A percentile compares a stretch with the other conserved stretches of the same genome.
Evolutionary conservation across 129 eudicot genomes (phyloP).

Genomic region (Helichrysum umbraculigerum): DNA sequence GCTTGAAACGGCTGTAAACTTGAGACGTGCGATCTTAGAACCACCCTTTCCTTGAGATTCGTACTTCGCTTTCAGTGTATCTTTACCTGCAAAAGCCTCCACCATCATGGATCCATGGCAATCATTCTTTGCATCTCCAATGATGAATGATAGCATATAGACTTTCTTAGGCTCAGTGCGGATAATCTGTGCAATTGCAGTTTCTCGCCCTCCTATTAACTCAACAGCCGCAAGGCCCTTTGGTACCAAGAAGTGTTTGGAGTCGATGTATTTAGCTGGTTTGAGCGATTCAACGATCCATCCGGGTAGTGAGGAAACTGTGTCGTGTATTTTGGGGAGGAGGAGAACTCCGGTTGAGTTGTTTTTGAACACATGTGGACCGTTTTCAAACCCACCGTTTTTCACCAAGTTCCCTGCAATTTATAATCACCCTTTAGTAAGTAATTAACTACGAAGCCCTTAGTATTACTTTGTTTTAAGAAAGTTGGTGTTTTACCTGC

Average conservation of each 20-base stretch:
- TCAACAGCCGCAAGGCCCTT: slow-evolving; percentile 60
- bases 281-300: slow-evolving; percentile 80
- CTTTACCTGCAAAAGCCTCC: slow-evolving; percentile 67
- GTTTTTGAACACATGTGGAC: slow-evolving; percentile 67
- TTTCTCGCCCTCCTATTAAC: slow-evolving; percentile 72
- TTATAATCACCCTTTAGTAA: not conserved
- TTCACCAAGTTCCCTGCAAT: slow-evolving; percentile 60
- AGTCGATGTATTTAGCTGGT: slow-evolving; percentile 69
- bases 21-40: slow-evolving; percentile 32
- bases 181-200: slow-evolving; percentile 59
- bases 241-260: slow-evolving; percentile 64
- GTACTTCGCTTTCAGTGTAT: slow-evolving; percentile 40
- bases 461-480: no score
- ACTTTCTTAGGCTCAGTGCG: slow-evolving; percentile 47
- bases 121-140: slow-evolving; percentile 67
- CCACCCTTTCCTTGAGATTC: slow-evolving; percentile 52
- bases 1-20: slow-evolving; percentile 41
- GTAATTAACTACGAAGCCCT: not conserved
- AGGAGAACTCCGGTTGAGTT: slow-evolving; percentile 68
- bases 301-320: slow-evolving; percentile 64
- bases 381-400: slow-evolving; percentile 69
- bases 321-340: slow-evolving; percentile 59
- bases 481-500: slow-evolving; percentile 35
- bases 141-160: slow-evolving; percentile 47
- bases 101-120: slow-evolving; percentile 78